Base-by-base conservation (phyloP, 1,284 basidiomycete genomes). In the Pulveroboletus sp. region DNA sequence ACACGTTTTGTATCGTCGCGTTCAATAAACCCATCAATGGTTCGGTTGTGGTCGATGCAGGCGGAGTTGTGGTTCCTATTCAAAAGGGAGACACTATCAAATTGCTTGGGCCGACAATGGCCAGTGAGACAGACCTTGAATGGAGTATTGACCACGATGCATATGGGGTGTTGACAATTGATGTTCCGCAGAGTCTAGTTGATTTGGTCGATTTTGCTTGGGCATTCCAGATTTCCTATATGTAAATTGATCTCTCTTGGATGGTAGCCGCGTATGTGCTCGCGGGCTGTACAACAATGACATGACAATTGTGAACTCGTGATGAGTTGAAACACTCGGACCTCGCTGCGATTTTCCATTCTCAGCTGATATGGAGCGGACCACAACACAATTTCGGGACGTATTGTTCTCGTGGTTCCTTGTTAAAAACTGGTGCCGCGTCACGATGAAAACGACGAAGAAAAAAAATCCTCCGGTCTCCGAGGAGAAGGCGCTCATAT, bases 1-100 rank as follows among this genome's bases (percentile, higher is more conserved):
- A 64, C 15, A 76, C 80, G 4, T 82, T 85, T 61, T 85, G 80
- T 63, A 74, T 85, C 61, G 68, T 83, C 40, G 74, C 79, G 1
- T 75, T 84, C 49, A 59, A 67, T 33, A 68, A 68, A 9, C 80
- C 78, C 0, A 56, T 54, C 4, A 49, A 70, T 4, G 75, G 77
- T 0, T 44, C 63, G 2, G 51, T 82, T 9, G 59, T 67, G 3
- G 67, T 82, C 6, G 72, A 75, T n/a, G 75, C 75, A 25, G 75
- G 77, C 11, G 69, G 59, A 1, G 52, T 49, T 1, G 54, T 57
- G 17, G 65, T 84, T 10, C 83, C 83, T 0, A 60, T 85, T 20
- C 63, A 78, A 4, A 50, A 64, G 4, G 76, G 77, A 10, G 83
- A 85, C 63, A 67, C 55, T 0, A 69, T 84, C 24, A 64, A 57